Evolutionary conservation across 495 filamentous ascomycete genomes (phyloP).

Genomic region (Pseudevernia furfuracea): DNA sequence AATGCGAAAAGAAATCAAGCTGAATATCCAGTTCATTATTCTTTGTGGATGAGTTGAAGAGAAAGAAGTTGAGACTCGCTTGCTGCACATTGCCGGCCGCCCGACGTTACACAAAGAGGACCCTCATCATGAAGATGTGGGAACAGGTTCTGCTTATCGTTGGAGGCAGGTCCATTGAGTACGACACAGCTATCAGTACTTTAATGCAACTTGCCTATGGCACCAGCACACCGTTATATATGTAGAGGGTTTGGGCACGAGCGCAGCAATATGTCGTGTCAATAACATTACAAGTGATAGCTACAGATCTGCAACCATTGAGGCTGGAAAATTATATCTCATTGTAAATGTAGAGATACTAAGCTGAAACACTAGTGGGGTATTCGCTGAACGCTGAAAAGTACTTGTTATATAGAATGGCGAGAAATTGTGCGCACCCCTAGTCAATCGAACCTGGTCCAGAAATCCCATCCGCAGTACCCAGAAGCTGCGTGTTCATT

Average conservation of each 20-base stretch:
- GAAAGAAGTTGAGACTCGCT: background rate
- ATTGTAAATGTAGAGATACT: background rate
- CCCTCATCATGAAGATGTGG: no score
- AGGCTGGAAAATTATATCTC: background rate
- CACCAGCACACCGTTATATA: no score
- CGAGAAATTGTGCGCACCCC: no score
- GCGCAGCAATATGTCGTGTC: background rate
- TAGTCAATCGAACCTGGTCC: background rate
- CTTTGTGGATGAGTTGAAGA: background rate
- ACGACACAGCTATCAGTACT: background rate
- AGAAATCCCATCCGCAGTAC: slow-evolving; percentile 4
- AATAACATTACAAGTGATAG: background rate
- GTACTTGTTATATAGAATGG: background rate
- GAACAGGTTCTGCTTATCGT: no score
- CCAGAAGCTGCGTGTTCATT: slow-evolving; percentile 15
- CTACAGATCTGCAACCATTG: background rate
- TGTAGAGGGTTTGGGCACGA: background rate
- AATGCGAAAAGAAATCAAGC: background rate
- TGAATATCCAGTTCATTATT: background rate
- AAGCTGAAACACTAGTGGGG: background rate
- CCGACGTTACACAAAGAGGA: background rate
- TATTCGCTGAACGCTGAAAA: background rate
- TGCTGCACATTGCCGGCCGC: background rate
- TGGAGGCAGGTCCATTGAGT: no score
- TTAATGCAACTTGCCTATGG: no score